These are phyloP conservation scores for Mucor plumbeus DNA, from an alignment of 371 early-diverging fungal genomes.

Conservation along the genomic window DNA sequence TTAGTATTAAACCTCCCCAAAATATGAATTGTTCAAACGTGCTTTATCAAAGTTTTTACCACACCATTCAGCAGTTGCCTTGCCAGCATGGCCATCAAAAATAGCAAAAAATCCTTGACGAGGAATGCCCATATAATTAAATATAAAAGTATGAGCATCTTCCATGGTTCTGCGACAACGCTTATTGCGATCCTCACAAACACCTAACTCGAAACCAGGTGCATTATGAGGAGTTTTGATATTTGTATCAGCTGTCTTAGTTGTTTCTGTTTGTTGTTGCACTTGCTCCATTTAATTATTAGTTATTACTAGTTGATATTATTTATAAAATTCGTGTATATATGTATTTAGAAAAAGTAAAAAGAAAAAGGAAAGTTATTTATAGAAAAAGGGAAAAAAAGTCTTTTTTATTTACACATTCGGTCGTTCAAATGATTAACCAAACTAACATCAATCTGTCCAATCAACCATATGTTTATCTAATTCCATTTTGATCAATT, in stretches of 20 bases:
- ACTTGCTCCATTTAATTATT: constrained; percentile 10
- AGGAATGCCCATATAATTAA: constrained; percentile 78
- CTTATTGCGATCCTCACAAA: constrained; percentile 88
- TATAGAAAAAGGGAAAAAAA: constrained; percentile 4
- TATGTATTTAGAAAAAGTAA: constrained; percentile 7
- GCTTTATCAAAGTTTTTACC: constrained; percentile 89
- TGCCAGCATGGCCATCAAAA: constrained; percentile 98
- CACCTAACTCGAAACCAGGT: constrained; percentile 63
- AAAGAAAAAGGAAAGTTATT: constrained; percentile 8
- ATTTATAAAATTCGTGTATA: neutral
- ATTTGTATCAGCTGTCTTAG: constrained; percentile 2
- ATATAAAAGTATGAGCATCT: constrained; percentile 88
- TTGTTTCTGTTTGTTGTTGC: constrained; percentile 8
- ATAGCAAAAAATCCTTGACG: constrained; percentile 94
- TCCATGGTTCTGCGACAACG: constrained; percentile 96
- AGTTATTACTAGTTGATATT: neutral
- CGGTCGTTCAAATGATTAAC: neutral
- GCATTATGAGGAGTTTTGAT: constrained; percentile 25
- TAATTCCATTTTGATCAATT: neutral
- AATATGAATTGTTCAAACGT: constrained; percentile 3
- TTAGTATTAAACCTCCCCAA: no score
- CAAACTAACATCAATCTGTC: neutral
- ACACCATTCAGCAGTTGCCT: constrained; percentile 95
- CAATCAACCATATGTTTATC: neutral
- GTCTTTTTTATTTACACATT: constrained; percentile 3